Base-by-base conservation (phyloP, 306 rosid species). In the Benincasa hispida region DNA sequence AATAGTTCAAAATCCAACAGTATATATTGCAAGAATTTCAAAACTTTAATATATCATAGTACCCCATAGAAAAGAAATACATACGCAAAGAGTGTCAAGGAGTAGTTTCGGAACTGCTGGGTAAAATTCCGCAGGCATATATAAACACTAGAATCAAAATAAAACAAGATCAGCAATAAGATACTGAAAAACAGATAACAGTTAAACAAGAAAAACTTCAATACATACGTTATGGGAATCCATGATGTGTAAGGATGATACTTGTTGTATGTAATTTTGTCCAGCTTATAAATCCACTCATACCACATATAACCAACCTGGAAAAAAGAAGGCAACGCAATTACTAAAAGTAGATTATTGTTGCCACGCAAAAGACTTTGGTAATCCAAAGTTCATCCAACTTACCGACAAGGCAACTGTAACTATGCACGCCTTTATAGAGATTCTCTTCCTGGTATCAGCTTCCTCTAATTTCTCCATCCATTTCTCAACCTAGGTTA, bases 171-270 rank as follows among this genome's bases (percentile, higher is more conserved):
- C 54, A 79, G 77, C 45, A 61, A 14, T 12, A 48, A n/a, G 47
- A 67, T 42, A 47, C 74, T 54, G 13, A n/a, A 73, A 35, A 74
- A 45, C 19, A 80, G 13, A 72, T 13, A 34, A 35, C 12, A 21
- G 2, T 28, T 35, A 57, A 76, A 19, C 47, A 74, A 25, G 39
- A 34, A 76, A 80, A 35, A 30, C 37, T 27, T 78, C n/a, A 68
- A 75, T 74, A 90, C 98, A 30, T 78, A 95, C 97, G 96, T 95
- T 82, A 95, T 95, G 25, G 97, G 99, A 83, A 95, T 95, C 99
- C 99, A 95, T 53, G 99, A 95, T 47, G 98, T 95, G 90, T 95
- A 95, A n/a, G 99, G 99, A 85, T 95, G 98, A 57, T 86, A 79
- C 84, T 92, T 95, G 89, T 95, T 95, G 79, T 95, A 95, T 18